Base-by-base conservation (phyloP, 1,284 basidiomycete genomes). In the Mycena citricolor region DNA sequence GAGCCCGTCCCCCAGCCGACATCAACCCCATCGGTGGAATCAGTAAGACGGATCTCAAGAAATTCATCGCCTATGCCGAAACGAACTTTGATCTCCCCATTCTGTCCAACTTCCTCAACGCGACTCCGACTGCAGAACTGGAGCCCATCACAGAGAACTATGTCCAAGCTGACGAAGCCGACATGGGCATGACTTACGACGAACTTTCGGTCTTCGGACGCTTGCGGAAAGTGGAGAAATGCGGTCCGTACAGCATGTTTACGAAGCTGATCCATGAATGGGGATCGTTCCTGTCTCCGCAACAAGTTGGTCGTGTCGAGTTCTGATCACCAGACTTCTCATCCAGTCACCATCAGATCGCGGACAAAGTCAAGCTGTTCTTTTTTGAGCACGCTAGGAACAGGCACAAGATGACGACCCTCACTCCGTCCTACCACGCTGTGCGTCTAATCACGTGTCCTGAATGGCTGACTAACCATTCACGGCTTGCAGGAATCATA, bases 161-260 rank as follows among this genome's bases (percentile, higher is more conserved):
- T 60, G 87, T 97, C 4, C 97, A 99, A 59, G 83, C 92, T 1
- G 97, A 99, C 61, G 97, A 99, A 86, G 91, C 83, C 8, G 95
- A 98, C 60, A 95, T 97, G 93, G 97, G 95, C 17, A 98, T 99
- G 94, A 97, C 95, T 1, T 99, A 99, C 64, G 91, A 99, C 58
- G 95, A 99, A 61, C 77, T 99, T 13, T 93, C 90, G 6, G 81
- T 93, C 20, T 97, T 94, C 58, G 97, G 95, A 22, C 76, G 94
- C 24, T 74, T 99, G 28, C 82, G 97, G 45, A 99, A 99, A 68
- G 83, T 97, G 23, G 91, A 94, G 58, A 98, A 98, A 68, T 94
- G 92, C 58, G 97, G 97, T 1, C 95, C 97, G 1, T 98, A 94
- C 67, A 88, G 87, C 69, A 97, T 89, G 77, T 99, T 95, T 62